phyloP scores from a whole-genome alignment of 1,284 basidiomycete species.

The Ceratobasidium sp. region DNA sequence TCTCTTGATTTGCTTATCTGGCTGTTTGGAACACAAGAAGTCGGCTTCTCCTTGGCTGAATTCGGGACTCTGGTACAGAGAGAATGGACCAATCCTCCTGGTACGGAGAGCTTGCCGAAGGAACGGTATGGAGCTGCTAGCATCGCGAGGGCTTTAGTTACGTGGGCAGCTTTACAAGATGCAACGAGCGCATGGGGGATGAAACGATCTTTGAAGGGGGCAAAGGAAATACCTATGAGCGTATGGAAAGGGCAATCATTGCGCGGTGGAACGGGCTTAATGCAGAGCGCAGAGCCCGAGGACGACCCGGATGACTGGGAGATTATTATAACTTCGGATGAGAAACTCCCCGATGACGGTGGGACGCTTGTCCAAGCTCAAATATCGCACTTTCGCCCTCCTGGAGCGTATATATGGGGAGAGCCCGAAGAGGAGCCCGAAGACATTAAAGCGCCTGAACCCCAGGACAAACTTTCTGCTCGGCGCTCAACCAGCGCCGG shows the following conservation, averaged over 20 bases:
- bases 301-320: conserved; percentile 50
- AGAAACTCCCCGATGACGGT: conserved; percentile 46
- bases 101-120: conserved; percentile 68
- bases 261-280: background rate
- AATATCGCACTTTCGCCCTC: conserved; percentile 44
- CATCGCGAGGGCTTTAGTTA: conserved; percentile 74
- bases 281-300: conserved; percentile 36
- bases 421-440: conserved; percentile 25
- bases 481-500: background rate
- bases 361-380: conserved; percentile 49
- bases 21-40: conserved; percentile 77
- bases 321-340: conserved; percentile 47
- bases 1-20: conserved; percentile 78
- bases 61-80: conserved; percentile 78
- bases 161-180: conserved; percentile 81
- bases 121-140: conserved; percentile 73
- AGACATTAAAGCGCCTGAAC: background rate
- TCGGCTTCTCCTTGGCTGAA: conserved; percentile 75
- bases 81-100: conserved; percentile 74
- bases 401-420: conserved; percentile 32
- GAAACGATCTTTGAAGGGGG: conserved; percentile 71
- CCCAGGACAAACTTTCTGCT: conserved; percentile 49
- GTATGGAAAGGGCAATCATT: conserved; percentile 40
- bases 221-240: conserved; percentile 75
- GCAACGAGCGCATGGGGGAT: conserved; percentile 84